Base-by-base conservation (phyloP, 352 stramenopile genomes). In the Globisporangium recalcitrans region DNA sequence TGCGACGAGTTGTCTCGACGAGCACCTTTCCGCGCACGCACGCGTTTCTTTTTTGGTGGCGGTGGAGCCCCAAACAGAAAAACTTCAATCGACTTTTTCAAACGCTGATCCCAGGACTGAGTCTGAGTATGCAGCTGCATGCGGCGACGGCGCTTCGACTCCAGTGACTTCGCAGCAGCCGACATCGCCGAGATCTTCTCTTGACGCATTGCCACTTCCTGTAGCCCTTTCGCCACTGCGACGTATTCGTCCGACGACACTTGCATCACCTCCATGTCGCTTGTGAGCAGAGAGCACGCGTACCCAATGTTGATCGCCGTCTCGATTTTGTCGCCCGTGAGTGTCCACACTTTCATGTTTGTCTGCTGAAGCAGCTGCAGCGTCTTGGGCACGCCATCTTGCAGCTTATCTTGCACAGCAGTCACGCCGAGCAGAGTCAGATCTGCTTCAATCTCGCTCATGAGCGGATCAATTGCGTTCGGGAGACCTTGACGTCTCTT, bases 241-340 rank as follows among this genome's bases (percentile, higher is more conserved):
- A 73, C 59, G 63, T 85, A 88, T 29, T 90, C 80, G 46, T 82
- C 77, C 19, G 77, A 81, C 1, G 60, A 71, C 27, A 92, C 64
- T 58, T 89, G 70, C 52, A 90, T 73, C 5, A 92, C 72, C 21
- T 95, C 76, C 70, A 94, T 98, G 10, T 78, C 65, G 58, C 88
- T 78, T 14, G 77, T 79, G 24, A 98, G 68, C 52, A 98, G 60
- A 19, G 87, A 85, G 57, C 85, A 96, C 16, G 90, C 87, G 57
- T 97, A 97, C n/a, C 87, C 93, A 69, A 98, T 98, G 61, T 98
- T 98, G 48, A 98, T 90, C 22, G 94, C 94, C 16, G 94, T 98
- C 70, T 98, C 93, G 67, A 93, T 83, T 73, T 98, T 98, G 74
- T 98, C 94, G 19, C 93, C 93, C 2, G 94, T 98, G 26, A 98